phyloP scores from a whole-genome alignment of 495 filamentous ascomycete genomes.

The Aspergillus hancockii region DNA sequence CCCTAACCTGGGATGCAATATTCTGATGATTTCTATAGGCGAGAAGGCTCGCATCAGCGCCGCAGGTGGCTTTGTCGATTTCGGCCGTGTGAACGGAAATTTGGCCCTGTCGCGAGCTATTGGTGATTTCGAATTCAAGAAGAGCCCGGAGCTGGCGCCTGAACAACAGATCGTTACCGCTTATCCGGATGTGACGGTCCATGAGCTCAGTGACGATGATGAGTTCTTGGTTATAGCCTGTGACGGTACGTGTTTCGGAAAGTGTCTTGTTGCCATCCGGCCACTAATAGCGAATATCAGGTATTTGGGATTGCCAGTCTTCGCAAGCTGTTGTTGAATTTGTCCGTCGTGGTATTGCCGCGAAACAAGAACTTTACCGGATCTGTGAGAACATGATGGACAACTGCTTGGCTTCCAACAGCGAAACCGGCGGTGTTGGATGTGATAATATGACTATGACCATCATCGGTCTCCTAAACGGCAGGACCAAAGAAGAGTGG shows the following conservation, averaged over 20 bases:
- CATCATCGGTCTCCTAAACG: conserved; percentile 83
- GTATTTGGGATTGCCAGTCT: conserved; percentile 99
- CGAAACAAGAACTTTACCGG: conserved; percentile 86
- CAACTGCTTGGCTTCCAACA: conserved; percentile 95
- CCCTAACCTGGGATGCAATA: conserved; percentile 7
- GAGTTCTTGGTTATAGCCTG: conserved; percentile 97
- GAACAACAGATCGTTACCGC: conserved; percentile 98
- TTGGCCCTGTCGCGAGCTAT: conserved; percentile 96
- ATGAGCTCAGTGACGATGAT: conserved; percentile 89
- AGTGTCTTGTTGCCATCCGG: neutral
- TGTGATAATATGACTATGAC: conserved; percentile 99
- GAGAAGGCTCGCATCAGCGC: conserved; percentile 96
- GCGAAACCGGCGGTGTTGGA: conserved; percentile 95
- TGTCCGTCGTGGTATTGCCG: conserved; percentile 90
- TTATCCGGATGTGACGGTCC: conserved; percentile 87
- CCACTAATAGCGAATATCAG: conserved; percentile 47
- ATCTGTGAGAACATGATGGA: conserved; percentile 99
- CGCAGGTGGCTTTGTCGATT: conserved; percentile 97
- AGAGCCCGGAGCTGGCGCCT: conserved; percentile 91
- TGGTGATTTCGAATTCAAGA: conserved; percentile 99
- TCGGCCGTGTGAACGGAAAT: conserved; percentile 97
- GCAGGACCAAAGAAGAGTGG: conserved; percentile 95
- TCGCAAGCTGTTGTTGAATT: conserved; percentile 97
- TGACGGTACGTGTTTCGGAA: conserved; percentile 66
- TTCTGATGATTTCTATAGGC: conserved; percentile 51